Evolutionary conservation across 768 basidiomycete genomes (phyloP).

Genomic region (Russula sp.): DNA sequence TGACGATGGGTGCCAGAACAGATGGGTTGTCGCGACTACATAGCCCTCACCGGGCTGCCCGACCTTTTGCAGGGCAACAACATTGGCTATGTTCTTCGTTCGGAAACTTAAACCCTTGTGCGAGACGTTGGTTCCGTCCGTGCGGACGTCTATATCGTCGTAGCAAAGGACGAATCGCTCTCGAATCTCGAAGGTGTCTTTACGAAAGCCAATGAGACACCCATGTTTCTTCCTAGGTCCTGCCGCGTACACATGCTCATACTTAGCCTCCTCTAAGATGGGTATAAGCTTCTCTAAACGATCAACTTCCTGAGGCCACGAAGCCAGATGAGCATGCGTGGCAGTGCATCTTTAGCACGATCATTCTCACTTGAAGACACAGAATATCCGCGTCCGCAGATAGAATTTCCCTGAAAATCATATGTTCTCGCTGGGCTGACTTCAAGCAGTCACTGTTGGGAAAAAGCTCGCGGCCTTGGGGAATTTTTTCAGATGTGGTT

Average conservation of each 20-base stretch:
- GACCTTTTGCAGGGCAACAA: conserved; percentile 57
- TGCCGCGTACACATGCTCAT: conserved; percentile 56
- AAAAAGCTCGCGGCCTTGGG: conserved; percentile 69
- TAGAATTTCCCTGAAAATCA: conserved; percentile 73
- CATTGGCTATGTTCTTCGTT: conserved; percentile 75
- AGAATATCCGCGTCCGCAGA: conserved; percentile 71
- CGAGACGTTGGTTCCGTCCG: conserved; percentile 31
- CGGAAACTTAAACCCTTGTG: conserved; percentile 54
- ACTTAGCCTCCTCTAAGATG: conserved; percentile 56
- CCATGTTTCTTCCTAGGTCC: conserved; percentile 81
- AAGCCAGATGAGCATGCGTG: background rate
- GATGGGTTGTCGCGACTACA: conserved; percentile 81
- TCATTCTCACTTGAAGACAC: conserved; percentile 68
- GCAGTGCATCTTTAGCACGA: background rate
- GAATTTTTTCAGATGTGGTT: background rate
- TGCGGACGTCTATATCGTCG: conserved; percentile 55
- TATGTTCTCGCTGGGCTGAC: conserved; percentile 61
- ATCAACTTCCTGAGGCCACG: conserved; percentile 76
- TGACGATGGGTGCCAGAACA: conserved; percentile 93
- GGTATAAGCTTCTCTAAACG: conserved; percentile 68
- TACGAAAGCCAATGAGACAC: conserved; percentile 72
- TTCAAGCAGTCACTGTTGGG: conserved; percentile 84
- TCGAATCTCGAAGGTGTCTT: conserved; percentile 41
- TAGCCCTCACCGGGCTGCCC: conserved; percentile 45
- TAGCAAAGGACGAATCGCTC: conserved; percentile 53